Evolutionary conservation across 2,329 filamentous ascomycete species (phyloP), one percentile per base, ranked within the genome.

Genomic region (Alternaria burnsii): DNA sequence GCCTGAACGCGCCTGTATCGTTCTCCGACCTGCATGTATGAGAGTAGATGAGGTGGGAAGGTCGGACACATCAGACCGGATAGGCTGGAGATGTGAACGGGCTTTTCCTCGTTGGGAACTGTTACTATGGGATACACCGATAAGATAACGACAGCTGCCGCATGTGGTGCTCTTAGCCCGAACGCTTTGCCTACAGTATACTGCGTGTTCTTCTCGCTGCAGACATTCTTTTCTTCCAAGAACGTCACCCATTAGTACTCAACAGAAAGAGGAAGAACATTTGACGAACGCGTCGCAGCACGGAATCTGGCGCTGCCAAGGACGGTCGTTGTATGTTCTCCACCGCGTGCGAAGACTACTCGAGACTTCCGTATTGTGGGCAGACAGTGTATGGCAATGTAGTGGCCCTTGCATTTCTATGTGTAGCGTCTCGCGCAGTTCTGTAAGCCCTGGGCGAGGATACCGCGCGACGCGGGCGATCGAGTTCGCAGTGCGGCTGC

Each of bases 341-440:
- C 41, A 61, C 61, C 53, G 53, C 59, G 63, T 58, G 26, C 41
- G 59, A 56, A 50, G 53, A 65, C 61, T 55, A 61, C 57, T 69
- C 62, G 61, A 38, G 24, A 47, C 54, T 53, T 51, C 44, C 56
- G 47, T 55, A 22, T 55, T 52, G 24, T 52, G 47, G 18, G 43
- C 26, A 32, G 41, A 20, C 51, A 44, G 43, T 12, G 18, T 55
- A 48, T 20, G 44, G 42, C 42, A 64, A 59, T 59, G 65, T 66
- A 52, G 59, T 71, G 63, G 67, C 54, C 71, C 69, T 70, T 73
- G 67, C 63, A 68, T 71, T 73, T 68, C 67, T 71, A 70, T 52
- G 61, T 68, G 68, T 75, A 72, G 56, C 55, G 60, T 62, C 62
- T 64, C 65, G 71, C 67, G 70, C 67, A 62, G 52, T 66, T 65